phyloP scores from a whole-genome alignment of 331 rosid species.

The Rosa hybrid region DNA sequence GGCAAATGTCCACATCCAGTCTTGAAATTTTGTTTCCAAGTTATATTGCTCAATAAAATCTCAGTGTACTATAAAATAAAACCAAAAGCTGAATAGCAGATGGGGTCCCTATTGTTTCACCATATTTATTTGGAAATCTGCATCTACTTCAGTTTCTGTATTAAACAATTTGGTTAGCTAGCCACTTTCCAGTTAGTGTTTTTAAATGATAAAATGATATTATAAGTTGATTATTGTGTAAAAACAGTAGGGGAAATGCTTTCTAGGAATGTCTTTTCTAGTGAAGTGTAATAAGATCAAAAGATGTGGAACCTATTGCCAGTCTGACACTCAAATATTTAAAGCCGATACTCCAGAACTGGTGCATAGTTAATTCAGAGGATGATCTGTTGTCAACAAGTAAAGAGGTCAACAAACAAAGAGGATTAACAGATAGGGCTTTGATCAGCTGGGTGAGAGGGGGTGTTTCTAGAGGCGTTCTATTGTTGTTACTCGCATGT shows the following conservation, averaged over 20 bases:
- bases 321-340: constrained; percentile 30
- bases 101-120: background rate
- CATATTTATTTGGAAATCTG: constrained; percentile 7
- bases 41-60: background rate
- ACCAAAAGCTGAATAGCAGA: background rate
- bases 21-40: constrained; percentile 12
- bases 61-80: background rate
- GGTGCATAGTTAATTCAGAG: constrained; percentile 17
- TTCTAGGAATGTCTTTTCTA: constrained; percentile 42
- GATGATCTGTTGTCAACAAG: constrained; percentile 36
- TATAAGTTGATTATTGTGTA: background rate
- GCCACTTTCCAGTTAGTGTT: constrained; percentile 20
- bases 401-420: constrained; percentile 13
- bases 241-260: constrained; percentile 10
- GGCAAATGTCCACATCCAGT: background rate
- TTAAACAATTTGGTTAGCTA: constrained; percentile 14
- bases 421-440: background rate
- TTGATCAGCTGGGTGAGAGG: background rate
- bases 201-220: background rate
- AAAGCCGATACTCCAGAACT: background rate
- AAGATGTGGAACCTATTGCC: constrained; percentile 33
- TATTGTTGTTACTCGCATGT: no score
- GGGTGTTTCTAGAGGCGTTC: no score
- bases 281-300: constrained; percentile 38
- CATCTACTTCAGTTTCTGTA: constrained; percentile 3